Evolutionary conservation across 2,329 filamentous ascomycete genomes (phyloP), one percentile per base, ranked within the genome.

Genomic region (Hypoxylon sp.): DNA sequence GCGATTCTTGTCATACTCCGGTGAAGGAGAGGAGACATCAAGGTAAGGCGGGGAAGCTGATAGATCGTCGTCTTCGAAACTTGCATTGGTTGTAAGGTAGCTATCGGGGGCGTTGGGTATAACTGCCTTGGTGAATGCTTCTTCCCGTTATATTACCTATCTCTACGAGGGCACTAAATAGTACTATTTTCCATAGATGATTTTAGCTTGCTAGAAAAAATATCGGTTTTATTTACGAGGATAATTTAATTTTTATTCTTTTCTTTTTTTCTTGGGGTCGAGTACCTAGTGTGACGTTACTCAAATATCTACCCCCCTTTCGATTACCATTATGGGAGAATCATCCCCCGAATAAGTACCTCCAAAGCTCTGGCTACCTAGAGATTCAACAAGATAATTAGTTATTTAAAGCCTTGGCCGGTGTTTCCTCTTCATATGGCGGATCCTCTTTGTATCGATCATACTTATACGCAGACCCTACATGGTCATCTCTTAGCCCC

Each of bases 401-500:
- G 14, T 46, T 49, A 11, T 45, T 25, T 32, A 21, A 21, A 2
- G 50, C 53, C 3, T 68, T 48, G 5, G 25, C 14, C 21, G 56
- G 9, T 10, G 36, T 52, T 14, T 25, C 52, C 28, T 70, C 65
- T 17, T 58, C 55, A 46, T 67, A 60, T 13, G 56, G 62, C 5
- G 60, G 61, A 25, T 88, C 85, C 71, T 90, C 87, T 61, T 84
- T 77, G 70, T 90, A 91, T 1, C 88, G 84, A 71, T 86, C 82
- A 70, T 90, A 91, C 78, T 87, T 89, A 74, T 90, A 91, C 68
- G 72, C 76, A 53, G 83, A 86, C 0, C 88, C 89, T 0, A 80
- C 73, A 75, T 91, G 89, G 75, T 91, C 89, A 68, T 80, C 80
- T 38, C 88, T 80, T 64, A 91, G 73, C 13, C 82, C 80, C 5